Evolutionary conservation across 495 filamentous ascomycete species (phyloP), one percentile per base, ranked within the genome.

Genomic region (Arthonia radiata): DNA sequence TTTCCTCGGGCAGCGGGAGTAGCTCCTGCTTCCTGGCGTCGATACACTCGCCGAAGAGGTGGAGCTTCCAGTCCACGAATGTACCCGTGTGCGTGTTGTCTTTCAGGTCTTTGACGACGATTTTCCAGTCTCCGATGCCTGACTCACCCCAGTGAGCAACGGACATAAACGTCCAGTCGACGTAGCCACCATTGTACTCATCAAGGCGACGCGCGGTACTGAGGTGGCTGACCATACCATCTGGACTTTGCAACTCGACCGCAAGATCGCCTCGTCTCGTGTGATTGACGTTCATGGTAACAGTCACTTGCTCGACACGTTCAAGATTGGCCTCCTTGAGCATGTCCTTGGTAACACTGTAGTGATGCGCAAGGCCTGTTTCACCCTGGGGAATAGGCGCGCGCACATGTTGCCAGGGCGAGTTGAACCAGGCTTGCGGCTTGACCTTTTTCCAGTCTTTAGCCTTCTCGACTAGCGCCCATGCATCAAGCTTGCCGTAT

Each of bases 91-190:
- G 39, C 4, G 71, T 58, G 44, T 97, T 94, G 21, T 72, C 67
- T 6, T 60, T 45, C 13, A 73, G 71, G 42, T 97, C 86, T 42
- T 81, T 89, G 32, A 93, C 71, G 18, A 92, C 54, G 30, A 97
- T 60, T 1, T 72, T 82, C 86, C 86, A 97, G 13, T 57, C 74
- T 12, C 86, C 86, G 31, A 78, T 46, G 24, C 81, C 79, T 25
- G 65, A 61, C 52, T 94, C 86, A 26, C 83, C 89, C 79, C 80
- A 97, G 45, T 97, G 89, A 39, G 68, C 80, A 26, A 97, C 89
- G 31, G 67, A 79, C 86, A 94, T 94, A 36, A 97, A 97, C 1
- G 86, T 92, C 86, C 86, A 97, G 51, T 97, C 79, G 19, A 67
- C 54, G 41, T 94, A 97, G n/a, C 86, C 86, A 21, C 45, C 46